Evolutionary conservation across 768 basidiomycete genomes (phyloP).

Genomic region (Russula vinacea): DNA sequence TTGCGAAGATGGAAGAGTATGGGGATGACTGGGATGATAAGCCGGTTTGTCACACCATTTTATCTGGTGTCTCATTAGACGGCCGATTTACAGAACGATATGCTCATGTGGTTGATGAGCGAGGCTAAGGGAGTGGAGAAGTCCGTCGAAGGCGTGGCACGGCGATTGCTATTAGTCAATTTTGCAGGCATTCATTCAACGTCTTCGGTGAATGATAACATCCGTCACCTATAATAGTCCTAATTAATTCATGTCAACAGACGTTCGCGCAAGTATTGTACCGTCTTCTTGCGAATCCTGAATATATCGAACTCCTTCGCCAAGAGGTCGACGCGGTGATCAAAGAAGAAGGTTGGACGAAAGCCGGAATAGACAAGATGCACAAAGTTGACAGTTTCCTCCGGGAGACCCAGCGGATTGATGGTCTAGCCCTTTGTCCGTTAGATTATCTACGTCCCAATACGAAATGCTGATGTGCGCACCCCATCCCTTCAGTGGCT

Average conservation of each 20-base stretch:
- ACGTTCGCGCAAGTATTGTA: conserved; percentile 25
- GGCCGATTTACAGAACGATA: conserved; percentile 33
- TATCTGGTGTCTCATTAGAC: background rate
- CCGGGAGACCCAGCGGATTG: conserved; percentile 34
- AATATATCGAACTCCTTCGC: conserved; percentile 24
- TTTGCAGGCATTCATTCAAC: conserved; percentile 41
- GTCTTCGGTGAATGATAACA: conserved; percentile 32
- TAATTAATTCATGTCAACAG: background rate
- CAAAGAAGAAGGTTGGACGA: no score
- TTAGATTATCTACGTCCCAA: background rate
- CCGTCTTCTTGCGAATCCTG: conserved; percentile 30
- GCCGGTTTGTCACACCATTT: no score
- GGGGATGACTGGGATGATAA: background rate
- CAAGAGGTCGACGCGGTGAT: no score
- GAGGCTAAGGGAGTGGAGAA: no score
- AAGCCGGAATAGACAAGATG: conserved; percentile 23
- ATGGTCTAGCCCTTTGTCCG: conserved; percentile 18
- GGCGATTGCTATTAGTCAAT: conserved; percentile 40
- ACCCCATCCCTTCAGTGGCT: conserved; percentile 17
- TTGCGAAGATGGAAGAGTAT: background rate
- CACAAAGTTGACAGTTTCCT: conserved; percentile 39
- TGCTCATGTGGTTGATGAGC: no score
- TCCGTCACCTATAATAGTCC: background rate
- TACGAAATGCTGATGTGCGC: background rate
- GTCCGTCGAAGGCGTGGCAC: conserved; percentile 34